Conservation (phyloP, 1,284 basidiomycete species). For the Puccinia coronata region DNA sequence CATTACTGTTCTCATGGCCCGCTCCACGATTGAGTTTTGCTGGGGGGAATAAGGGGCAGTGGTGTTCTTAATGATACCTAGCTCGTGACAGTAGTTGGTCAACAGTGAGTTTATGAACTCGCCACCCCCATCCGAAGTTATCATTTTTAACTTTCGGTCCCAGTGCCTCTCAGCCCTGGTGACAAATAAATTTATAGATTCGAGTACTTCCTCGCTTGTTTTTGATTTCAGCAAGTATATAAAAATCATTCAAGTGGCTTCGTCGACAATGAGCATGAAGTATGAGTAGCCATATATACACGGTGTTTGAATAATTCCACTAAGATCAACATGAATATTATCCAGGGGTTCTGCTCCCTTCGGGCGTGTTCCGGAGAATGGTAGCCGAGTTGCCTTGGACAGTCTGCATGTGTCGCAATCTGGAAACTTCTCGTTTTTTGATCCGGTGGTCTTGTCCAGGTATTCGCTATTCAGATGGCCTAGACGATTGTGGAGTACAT, state of each 20-base stretch:
- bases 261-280: background rate
- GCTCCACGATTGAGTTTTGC: slow-evolving; percentile 9
- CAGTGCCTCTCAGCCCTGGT: background rate
- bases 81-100: background rate
- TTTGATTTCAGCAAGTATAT: background rate
- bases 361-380: background rate
- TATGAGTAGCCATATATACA: background rate
- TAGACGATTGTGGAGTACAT: background rate
- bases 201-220: background rate
- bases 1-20: background rate
- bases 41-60: slow-evolving; percentile 25
- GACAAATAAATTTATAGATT: background rate
- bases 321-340: slow-evolving; percentile 5
- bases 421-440: background rate
- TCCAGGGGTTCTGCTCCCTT: background rate
- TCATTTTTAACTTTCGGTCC: slow-evolving; percentile 18
- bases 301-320: background rate
- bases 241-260: background rate
- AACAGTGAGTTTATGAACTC: slow-evolving; percentile 22
- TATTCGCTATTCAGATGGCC: background rate
- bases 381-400: background rate
- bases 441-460: background rate
- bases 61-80: slow-evolving; percentile 7
- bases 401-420: background rate
- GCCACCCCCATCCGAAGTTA: slow-evolving; percentile 7